Conservation (phyloP, 78 protist species). For the Dictyostelium capitatum region DNA sequence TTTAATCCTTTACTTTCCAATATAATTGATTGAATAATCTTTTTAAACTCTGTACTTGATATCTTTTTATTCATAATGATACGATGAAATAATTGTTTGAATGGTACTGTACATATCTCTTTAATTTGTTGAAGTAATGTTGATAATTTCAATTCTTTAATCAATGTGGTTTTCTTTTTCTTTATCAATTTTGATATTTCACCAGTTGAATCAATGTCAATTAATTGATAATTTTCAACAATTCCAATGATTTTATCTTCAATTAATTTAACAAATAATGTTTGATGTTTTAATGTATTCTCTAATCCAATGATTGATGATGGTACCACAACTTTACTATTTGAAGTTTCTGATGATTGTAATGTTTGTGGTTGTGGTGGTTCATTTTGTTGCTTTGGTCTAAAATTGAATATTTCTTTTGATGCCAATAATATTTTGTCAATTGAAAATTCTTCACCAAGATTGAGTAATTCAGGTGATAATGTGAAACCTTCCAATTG, state of each 20-base stretch:
- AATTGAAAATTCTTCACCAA: not conserved
- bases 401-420: not conserved
- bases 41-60: slow-evolving; percentile 40
- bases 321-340: not conserved
- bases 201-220: not conserved
- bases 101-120: slow-evolving; percentile 19
- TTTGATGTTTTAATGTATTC: not conserved
- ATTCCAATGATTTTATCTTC: not conserved
- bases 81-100: slow-evolving; percentile 36
- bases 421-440: not conserved
- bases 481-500: not conserved
- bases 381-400: not conserved
- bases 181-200: not conserved
- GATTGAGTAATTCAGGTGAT: not conserved
- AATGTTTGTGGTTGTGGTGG: not conserved
- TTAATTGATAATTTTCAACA: not conserved
- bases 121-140: not conserved
- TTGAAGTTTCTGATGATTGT: not conserved
- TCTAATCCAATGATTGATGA: not conserved
- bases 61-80: slow-evolving; percentile 74
- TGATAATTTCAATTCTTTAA: not conserved
- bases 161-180: not conserved
- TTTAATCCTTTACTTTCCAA: not conserved
- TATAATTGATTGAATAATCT: not conserved
- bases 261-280: not conserved